Evolutionary conservation across 1,284 basidiomycete species (phyloP).

Genomic region (Rhodotorula sp.): DNA sequence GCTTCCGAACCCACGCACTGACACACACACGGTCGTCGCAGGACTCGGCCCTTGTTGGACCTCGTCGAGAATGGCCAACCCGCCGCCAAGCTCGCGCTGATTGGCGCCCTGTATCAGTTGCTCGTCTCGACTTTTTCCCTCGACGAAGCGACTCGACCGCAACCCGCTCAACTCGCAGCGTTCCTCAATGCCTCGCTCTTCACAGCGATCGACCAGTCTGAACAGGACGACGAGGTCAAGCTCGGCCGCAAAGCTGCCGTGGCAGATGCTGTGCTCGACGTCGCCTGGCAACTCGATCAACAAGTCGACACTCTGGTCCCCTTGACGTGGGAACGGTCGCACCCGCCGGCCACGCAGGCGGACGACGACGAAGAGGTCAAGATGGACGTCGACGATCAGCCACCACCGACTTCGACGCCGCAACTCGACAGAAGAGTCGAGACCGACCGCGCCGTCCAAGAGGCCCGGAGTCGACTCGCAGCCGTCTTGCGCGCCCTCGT

Average conservation of each 20-base stretch:
- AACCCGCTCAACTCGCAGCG: background rate
- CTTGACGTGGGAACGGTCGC: constrained; percentile 27
- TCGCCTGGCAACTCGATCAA: constrained; percentile 72
- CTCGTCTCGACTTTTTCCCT: constrained; percentile 1
- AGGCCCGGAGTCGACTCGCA: constrained; percentile 52
- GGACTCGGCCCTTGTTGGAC: background rate
- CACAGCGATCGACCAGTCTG: background rate
- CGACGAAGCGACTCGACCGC: background rate
- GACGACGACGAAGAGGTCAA: constrained; percentile 29
- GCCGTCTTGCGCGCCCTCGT: constrained; percentile 62
- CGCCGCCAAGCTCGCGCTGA: background rate
- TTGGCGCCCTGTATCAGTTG: constrained; percentile 8
- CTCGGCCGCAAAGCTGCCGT: constrained; percentile 7
- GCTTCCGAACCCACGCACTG: background rate
- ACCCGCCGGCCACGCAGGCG: constrained; percentile 17
- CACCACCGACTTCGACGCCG: constrained; percentile 22
- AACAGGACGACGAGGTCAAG: background rate
- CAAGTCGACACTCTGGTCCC: constrained; percentile 58
- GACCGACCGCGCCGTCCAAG: constrained; percentile 61
- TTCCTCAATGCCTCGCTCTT: constrained; percentile 18
- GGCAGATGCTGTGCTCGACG: constrained; percentile 65
- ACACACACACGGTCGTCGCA: background rate
- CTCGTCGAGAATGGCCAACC: background rate
- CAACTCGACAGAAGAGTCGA: constrained; percentile 50
- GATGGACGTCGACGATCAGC: constrained; percentile 44